Base-by-base conservation (phyloP, 1,139 yeast genomes). In the Saccharomyces hybrid region DNA sequence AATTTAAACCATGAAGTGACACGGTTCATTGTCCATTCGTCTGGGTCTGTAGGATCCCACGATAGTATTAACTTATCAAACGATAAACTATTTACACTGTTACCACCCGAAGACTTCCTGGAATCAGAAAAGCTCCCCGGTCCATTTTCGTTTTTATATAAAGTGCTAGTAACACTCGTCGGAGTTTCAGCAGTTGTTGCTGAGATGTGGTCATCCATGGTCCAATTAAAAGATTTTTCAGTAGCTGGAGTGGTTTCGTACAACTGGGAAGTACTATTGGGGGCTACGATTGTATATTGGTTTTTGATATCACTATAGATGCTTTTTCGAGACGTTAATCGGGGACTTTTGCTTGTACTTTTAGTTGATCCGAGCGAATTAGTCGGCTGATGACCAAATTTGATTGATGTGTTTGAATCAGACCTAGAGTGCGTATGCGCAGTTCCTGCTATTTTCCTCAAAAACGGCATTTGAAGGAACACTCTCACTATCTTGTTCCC, bases 11-110 rank as follows among this genome's bases (percentile, higher is more conserved):
- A 90, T 49, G 72, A 68, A 0, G 78, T 56, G 0, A 89, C 95
- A 54, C 86, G 76, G 14, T 78, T 80, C 61, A 81, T 74, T 4
- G 86, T 81, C 97, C 97, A 89, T 54, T 79, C 81, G 2, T 71
- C 73, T 0, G 81, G 77, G 49, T 69, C 70, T 13, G 74, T 70
- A 0, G 75, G 75, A 50, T 73, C 73, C 77, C 78, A 74, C 2
- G 75, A 70, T n/a, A 72, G 58, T 58, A 73, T 47, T 59, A 69
- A 54, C 60, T 69, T 63, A 62, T 64, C 68, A 34, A 61, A 59
- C 4, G 68, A 60, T 29, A 65, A 50, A 25, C 61, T 63, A 46
- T 61, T 63, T 6, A 55, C 48, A 50, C 67, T 63, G 6, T 34
- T 53, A 47, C 70, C 68, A 46, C 66, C 71, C 0, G 73, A 70